phyloP scores from a whole-genome alignment of 345 rosid genomes.

The Eucalyptus tenuipes region DNA sequence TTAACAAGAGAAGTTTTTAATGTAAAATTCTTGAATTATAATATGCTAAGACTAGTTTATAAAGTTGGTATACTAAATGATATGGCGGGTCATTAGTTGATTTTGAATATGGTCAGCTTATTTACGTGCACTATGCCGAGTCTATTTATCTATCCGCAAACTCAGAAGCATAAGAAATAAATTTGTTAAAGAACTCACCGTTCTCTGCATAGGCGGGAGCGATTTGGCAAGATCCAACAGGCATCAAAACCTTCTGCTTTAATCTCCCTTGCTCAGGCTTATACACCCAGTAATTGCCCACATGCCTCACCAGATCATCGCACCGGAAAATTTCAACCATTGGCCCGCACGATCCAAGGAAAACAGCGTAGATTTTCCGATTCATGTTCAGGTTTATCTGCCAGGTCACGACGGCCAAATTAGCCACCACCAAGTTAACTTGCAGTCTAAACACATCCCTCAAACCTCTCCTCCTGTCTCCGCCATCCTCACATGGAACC shows the following conservation, averaged over 20 bases:
- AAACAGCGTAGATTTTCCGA: slow-evolving; percentile 35
- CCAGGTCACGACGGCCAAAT: slow-evolving; percentile 44
- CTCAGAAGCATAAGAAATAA: neutral
- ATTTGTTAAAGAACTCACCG: slow-evolving; percentile 15
- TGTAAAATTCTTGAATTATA: neutral
- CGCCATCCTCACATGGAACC: slow-evolving; percentile 41
- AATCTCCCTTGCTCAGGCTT: slow-evolving; percentile 40
- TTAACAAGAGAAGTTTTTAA: neutral
- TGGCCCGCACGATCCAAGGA: slow-evolving; percentile 62
- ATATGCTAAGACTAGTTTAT: neutral
- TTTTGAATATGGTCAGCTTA: neutral
- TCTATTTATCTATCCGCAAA: neutral
- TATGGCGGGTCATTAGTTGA: neutral
- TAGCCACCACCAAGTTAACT: slow-evolving; percentile 68
- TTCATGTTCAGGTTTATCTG: neutral
- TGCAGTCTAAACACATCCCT: slow-evolving; percentile 72
- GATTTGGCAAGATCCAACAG: slow-evolving; percentile 76
- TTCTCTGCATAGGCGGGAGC: slow-evolving; percentile 27
- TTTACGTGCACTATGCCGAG: neutral
- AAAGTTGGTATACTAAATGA: neutral
- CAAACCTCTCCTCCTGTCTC: slow-evolving; percentile 16
- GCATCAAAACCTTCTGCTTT: slow-evolving; percentile 60
- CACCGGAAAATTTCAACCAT: slow-evolving; percentile 78
- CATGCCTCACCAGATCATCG: slow-evolving; percentile 45
- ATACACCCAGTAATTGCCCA: slow-evolving; percentile 58